Conservation (phyloP, 164 flowering plant genomes). For the Chloranthus sessilifolius region DNA sequence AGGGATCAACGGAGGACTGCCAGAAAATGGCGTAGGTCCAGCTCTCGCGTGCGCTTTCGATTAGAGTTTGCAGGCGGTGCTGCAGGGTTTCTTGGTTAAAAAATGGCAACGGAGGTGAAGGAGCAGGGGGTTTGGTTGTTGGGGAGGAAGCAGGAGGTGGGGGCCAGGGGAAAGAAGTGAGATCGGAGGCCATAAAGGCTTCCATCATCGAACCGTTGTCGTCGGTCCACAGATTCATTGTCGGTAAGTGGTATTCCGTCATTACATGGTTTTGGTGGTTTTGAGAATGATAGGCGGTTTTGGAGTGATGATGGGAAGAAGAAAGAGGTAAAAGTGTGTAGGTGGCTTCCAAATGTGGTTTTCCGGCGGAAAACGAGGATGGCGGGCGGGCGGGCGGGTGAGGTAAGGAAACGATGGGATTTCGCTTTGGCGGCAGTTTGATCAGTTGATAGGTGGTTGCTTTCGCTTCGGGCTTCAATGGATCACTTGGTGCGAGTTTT, state of each 20-base stretch:
- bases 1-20: conserved; percentile 42
- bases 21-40: conserved; percentile 80
- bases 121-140: neutral
- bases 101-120: conserved; percentile 4
- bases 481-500: conserved; percentile 32
- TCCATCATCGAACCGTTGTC: conserved; percentile 78
- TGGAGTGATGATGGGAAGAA: neutral
- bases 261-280: conserved; percentile 6
- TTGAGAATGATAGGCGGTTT: neutral
- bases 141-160: conserved; percentile 18
- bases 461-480: conserved; percentile 25
- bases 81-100: conserved; percentile 56
- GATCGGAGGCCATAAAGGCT: conserved; percentile 66
- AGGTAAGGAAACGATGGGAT: no score
- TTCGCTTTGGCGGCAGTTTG: no score
- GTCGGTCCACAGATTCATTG: conserved; percentile 73
- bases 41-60: conserved; percentile 45
- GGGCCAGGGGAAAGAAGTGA: conserved; percentile 41
- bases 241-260: conserved; percentile 33
- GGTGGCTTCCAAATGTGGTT: no score
- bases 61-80: conserved; percentile 50
- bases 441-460: conserved; percentile 11
- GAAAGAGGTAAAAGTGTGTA: conserved; percentile 9
- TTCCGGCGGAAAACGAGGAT: neutral
- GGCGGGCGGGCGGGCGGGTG: conserved; percentile 1